Conservation (phyloP, 495 filamentous ascomycete species). For the Sphaerosporella brunnea region DNA sequence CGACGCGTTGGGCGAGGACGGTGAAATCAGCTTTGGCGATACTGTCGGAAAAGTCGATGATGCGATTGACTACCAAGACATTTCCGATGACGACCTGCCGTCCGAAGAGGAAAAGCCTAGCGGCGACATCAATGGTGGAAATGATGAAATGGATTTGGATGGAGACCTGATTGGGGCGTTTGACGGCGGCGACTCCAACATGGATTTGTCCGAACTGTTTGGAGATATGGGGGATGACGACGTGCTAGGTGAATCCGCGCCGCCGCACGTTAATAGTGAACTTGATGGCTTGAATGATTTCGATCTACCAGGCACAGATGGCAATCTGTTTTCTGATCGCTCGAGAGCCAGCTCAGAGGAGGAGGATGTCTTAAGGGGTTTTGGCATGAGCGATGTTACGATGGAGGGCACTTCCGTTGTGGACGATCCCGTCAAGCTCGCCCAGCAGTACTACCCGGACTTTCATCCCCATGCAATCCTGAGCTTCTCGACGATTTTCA, state of each 20-base stretch:
- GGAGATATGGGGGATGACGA: slow-evolving; percentile 28
- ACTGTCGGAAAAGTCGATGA: slow-evolving; percentile 54
- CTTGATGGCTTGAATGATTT: slow-evolving; percentile 13
- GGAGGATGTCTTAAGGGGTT: slow-evolving; percentile 9
- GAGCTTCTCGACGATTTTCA: slow-evolving; percentile 38
- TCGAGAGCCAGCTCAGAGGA: neutral
- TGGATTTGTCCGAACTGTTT: slow-evolving; percentile 35
- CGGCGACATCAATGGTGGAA: too few relatives aligned
- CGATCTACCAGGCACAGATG: neutral
- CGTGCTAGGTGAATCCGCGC: slow-evolving; percentile 25
- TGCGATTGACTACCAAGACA: slow-evolving; percentile 75
- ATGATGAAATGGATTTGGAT: slow-evolving; percentile 36
- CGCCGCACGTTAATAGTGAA: slow-evolving; percentile 30
- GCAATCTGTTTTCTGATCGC: neutral
- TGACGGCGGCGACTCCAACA: slow-evolving; percentile 21
- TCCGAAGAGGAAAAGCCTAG: slow-evolving; percentile 39
- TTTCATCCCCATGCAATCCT: slow-evolving; percentile 23
- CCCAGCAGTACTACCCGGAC: slow-evolving; percentile 18
- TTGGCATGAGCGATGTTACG: slow-evolving; percentile 3
- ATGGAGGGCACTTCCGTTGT: slow-evolving; percentile 5
- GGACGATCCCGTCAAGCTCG: slow-evolving; percentile 2
- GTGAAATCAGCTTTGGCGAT: slow-evolving; percentile 18
- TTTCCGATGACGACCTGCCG: slow-evolving; percentile 53
- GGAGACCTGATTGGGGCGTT: slow-evolving; percentile 30
- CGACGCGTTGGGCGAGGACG: slow-evolving; percentile 12